Conservation (phyloP, 169 alveolate genomes). For the Cryptosporidium meleagridis region DNA sequence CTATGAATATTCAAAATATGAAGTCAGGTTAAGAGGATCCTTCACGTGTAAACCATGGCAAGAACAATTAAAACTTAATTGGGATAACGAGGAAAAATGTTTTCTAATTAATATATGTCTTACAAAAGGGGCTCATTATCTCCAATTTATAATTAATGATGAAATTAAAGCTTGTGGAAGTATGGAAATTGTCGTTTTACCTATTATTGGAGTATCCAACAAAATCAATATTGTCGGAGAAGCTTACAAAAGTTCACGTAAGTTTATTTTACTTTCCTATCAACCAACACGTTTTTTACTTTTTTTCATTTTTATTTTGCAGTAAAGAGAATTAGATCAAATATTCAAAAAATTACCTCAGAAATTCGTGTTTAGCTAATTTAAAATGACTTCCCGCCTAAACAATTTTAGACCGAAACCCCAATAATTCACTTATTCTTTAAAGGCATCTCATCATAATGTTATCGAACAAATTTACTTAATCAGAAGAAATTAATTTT, state of each 20-base stretch:
- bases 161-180: constrained; percentile 69
- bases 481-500: too few species aligned
- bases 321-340: constrained; percentile 43
- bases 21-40: constrained; percentile 46
- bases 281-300: background rate
- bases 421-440: background rate
- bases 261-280: background rate
- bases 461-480: background rate
- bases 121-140: constrained; percentile 54
- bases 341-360: background rate
- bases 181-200: constrained; percentile 69
- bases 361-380: background rate
- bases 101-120: background rate
- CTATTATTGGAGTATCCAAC: constrained; percentile 55
- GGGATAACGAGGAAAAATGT: constrained; percentile 28
- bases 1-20: constrained; percentile 4
- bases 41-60: constrained; percentile 71
- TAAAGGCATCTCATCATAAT: background rate
- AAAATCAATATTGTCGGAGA: constrained; percentile 38
- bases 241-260: constrained; percentile 56
- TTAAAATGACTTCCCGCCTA: background rate
- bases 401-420: background rate
- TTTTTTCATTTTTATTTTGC: background rate
- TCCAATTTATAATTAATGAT: constrained; percentile 58
- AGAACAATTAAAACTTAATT: constrained; percentile 13